Conservation (phyloP, 2,329 filamentous ascomycete genomes). For the Pyrenochaeta sp. region DNA sequence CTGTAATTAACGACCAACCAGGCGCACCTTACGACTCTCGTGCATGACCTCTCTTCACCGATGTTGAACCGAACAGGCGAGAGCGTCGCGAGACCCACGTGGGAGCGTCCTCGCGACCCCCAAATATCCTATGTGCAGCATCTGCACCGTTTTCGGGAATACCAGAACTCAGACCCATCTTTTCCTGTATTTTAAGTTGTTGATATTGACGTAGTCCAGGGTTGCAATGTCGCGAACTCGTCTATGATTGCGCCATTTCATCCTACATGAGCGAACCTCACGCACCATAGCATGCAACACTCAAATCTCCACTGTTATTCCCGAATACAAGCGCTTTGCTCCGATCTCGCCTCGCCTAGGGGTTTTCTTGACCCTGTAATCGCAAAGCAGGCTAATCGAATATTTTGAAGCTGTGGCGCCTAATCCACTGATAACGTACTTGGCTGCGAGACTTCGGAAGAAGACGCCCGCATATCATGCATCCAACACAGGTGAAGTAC, state of each 20-base stretch:
- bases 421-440: conserved; percentile 12
- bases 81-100: neutral
- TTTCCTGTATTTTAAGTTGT: neutral
- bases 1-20: neutral
- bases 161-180: neutral
- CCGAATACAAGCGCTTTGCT: conserved; percentile 1
- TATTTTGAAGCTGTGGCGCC: conserved; percentile 10
- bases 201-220: conserved; percentile 11
- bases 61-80: neutral
- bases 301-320: neutral
- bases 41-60: neutral
- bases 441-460: conserved; percentile 2
- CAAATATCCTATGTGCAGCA: neutral
- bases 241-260: conserved; percentile 24
- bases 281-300: neutral
- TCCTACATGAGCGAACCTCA: conserved; percentile 5
- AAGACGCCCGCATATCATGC: neutral
- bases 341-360: conserved; percentile 1
- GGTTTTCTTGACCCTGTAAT: neutral
- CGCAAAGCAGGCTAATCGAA: conserved; percentile 18
- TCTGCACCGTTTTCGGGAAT: neutral
- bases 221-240: conserved; percentile 24
- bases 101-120: neutral
- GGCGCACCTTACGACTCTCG: neutral
- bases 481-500: neutral